Evolutionary conservation across 2,329 filamentous ascomycete genomes (phyloP), one percentile per base, ranked within the genome.

Genomic region (Hypoxylon sp.): DNA sequence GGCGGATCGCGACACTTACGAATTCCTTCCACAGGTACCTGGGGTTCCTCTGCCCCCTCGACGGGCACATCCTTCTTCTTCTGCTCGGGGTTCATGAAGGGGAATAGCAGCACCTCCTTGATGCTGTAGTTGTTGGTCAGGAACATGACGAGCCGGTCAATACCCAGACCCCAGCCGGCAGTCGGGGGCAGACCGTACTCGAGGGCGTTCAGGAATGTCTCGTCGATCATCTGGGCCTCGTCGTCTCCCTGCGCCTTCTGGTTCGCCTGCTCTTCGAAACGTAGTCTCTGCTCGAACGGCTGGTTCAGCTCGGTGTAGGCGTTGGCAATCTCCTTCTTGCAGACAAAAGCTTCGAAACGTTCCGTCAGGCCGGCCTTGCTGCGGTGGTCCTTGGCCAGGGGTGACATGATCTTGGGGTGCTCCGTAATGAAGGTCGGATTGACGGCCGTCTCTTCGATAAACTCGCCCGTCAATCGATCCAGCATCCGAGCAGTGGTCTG

Each of bases 171-270:
- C 89, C 91, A 99, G 45, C 95, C 95, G 75, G 91, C 95, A 1
- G 95, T 99, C 0, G 95, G 95, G 4, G 95, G 94, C 57, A 99
- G 79, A 67, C 91, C 91, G 71, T 92, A 95, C 75, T 98, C 95
- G 56, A 98, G 85, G 50, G 90, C 88, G 60, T 89, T 89, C 71
- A 92, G 91, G 83, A 98, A 98, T 69, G 91, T 96, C 84, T 98
- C 94, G 69, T 99, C 96, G 52, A 98, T 88, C 68, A 95, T 81
- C 79, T 98, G 95, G 1, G 94, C 96, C 79, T 99, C 96, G 69
- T 98, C 92, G 67, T 99, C 96, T 72, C 96, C 95, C 78, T 96
- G 91, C 5, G 88, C 92, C 85, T 98, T 98, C 81, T 98, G 93
- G 69, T 87, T 84, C 3, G 93, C 94, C 79, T 99, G 95, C 85